Evolutionary conservation across 768 basidiomycete genomes (phyloP).

Genomic region (Boletus rufocinnamomeus): DNA sequence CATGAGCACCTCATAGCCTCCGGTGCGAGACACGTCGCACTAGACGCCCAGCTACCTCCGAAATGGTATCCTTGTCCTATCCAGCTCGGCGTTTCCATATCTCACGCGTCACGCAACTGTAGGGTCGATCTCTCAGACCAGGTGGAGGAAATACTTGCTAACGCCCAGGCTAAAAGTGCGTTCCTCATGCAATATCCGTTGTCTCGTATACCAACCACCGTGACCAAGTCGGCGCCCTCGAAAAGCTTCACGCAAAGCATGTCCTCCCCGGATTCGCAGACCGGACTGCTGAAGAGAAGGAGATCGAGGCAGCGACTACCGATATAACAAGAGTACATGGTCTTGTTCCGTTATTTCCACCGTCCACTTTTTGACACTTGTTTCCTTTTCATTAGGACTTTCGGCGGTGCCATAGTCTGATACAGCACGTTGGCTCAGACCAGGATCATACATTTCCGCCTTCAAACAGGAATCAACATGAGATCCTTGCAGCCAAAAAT

Average conservation of each 20-base stretch:
- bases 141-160: constrained; percentile 75
- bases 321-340: constrained; percentile 81
- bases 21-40: constrained; percentile 45
- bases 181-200: constrained; percentile 14
- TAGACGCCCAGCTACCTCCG: constrained; percentile 72
- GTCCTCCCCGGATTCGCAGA: constrained; percentile 96
- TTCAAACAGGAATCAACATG: constrained; percentile 45
- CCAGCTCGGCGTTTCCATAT: not conserved
- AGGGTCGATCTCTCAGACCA: constrained; percentile 95
- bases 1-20: constrained; percentile 62
- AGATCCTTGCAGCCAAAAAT: constrained; percentile 79
- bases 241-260: constrained; percentile 96
- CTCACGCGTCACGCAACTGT: constrained; percentile 22
- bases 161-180: constrained; percentile 78
- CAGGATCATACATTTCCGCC: constrained; percentile 68
- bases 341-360: constrained; percentile 13
- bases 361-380: constrained; percentile 8
- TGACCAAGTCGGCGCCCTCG: constrained; percentile 74
- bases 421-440: constrained; percentile 67
- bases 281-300: constrained; percentile 88
- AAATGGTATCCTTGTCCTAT: constrained; percentile 60
- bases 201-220: constrained; percentile 17
- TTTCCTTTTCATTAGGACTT: constrained; percentile 34
- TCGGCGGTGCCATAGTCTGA: constrained; percentile 47
- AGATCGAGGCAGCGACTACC: constrained; percentile 83